Conservation (phyloP, 768 basidiomycete species). For the Collybia sp. region DNA sequence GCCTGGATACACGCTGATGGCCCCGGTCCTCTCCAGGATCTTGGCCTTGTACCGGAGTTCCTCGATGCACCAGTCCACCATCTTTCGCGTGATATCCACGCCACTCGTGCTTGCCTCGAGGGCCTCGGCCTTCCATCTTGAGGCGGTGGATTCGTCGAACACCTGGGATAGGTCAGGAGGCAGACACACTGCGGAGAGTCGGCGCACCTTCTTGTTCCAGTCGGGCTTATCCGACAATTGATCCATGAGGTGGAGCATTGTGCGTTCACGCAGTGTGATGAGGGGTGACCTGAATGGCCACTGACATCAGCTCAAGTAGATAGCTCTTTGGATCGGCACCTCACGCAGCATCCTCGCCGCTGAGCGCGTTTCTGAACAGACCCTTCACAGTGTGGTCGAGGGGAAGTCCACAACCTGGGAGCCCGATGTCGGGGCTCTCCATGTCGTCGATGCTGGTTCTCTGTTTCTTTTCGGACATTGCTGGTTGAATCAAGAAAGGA, state of each 20-base stretch:
- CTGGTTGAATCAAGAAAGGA: no score
- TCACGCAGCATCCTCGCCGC: neutral
- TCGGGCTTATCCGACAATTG: constrained; percentile 14
- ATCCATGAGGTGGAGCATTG: constrained; percentile 15
- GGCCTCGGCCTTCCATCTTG: constrained; percentile 13
- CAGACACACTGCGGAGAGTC: neutral
- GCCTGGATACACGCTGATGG: constrained; percentile 3
- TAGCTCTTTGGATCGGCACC: neutral
- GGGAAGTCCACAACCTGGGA: constrained; percentile 4
- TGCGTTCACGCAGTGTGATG: constrained; percentile 11
- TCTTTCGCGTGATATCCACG: constrained; percentile 5
- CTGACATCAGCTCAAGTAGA: neutral
- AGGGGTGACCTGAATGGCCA: constrained; percentile 4
- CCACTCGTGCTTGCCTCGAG: neutral
- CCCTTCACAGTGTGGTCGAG: constrained; percentile 1
- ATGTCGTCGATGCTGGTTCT: no score
- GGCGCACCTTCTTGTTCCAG: constrained; percentile 13
- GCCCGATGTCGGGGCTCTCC: no score
- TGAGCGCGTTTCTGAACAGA: neutral
- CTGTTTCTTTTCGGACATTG: no score
- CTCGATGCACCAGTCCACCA: constrained; percentile 14
- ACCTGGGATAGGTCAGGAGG: constrained; percentile 5
- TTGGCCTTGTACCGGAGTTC: constrained; percentile 15
- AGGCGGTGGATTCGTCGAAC: constrained; percentile 10
- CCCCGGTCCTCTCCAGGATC: constrained; percentile 7